These are phyloP conservation scores for Verticillium dahliae DNA, from an alignment of 2,329 filamentous ascomycete genomes.

Conservation along the genomic window DNA sequence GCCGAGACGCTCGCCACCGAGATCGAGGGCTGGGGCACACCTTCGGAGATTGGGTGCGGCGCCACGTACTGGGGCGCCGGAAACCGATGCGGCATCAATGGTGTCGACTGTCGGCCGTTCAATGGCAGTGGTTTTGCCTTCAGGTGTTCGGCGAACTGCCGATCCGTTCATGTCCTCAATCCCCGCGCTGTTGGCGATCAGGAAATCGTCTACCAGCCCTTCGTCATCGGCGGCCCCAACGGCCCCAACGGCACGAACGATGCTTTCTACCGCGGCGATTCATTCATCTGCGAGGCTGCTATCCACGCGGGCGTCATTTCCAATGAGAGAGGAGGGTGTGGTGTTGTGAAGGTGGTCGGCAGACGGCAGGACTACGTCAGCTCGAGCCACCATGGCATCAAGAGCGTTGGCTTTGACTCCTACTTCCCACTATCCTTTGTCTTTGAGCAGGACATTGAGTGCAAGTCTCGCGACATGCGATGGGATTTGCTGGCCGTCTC, in stretches of 20 bases:
- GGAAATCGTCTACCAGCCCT: slow-evolving; percentile 54
- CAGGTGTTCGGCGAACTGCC: slow-evolving; percentile 67
- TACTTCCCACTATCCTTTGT: slow-evolving; percentile 84
- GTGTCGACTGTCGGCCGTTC: slow-evolving; percentile 70
- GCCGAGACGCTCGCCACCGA: slow-evolving; percentile 53
- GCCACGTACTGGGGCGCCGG: slow-evolving; percentile 64
- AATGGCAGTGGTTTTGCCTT: slow-evolving; percentile 60
- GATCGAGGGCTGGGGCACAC: slow-evolving; percentile 61
- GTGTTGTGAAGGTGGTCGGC: slow-evolving; percentile 70
- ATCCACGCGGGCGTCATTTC: slow-evolving; percentile 77
- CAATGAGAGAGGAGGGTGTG: slow-evolving; percentile 69
- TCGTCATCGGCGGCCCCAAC: slow-evolving; percentile 65
- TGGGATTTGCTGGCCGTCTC: slow-evolving; percentile 83
- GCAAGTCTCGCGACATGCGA: slow-evolving; percentile 68
- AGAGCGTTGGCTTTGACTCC: slow-evolving; percentile 72
- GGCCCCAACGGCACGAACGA: slow-evolving; percentile 42
- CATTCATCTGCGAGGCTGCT: slow-evolving; percentile 78
- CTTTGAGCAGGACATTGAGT: slow-evolving; percentile 61
- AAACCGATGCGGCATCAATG: slow-evolving; percentile 69
- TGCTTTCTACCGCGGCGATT: slow-evolving; percentile 78
- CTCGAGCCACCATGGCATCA: slow-evolving; percentile 65
- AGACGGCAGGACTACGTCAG: slow-evolving; percentile 56
- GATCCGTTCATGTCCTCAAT: slow-evolving; percentile 58
- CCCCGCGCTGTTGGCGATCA: slow-evolving; percentile 69
- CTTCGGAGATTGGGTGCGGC: slow-evolving; percentile 59